Evolutionary conservation across 208 protist species (phyloP).

Genomic region (Acanthamoeba lenticulata): DNA sequence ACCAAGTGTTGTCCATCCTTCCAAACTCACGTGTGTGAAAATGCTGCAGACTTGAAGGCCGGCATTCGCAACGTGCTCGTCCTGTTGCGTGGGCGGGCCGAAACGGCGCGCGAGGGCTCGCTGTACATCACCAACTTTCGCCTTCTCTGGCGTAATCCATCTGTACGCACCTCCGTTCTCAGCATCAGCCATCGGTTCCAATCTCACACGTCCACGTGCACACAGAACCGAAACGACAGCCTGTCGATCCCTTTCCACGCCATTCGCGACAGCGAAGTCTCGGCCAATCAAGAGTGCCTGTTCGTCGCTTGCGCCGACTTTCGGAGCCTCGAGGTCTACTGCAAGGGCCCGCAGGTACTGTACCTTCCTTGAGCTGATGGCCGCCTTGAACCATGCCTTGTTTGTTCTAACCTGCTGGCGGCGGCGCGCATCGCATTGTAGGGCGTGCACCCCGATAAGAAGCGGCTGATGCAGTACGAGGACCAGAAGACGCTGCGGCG

Average conservation of each 20-base stretch:
- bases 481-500: slow-evolving; percentile 32
- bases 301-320: slow-evolving; percentile 30
- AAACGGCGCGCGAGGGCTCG: slow-evolving; percentile 41
- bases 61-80: slow-evolving; percentile 38
- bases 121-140: slow-evolving; percentile 63
- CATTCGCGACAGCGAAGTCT: not conserved
- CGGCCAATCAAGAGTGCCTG: slow-evolving; percentile 11
- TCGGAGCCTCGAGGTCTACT: slow-evolving; percentile 46
- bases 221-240: not conserved
- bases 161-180: not conserved
- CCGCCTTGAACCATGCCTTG: not conserved
- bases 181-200: not conserved
- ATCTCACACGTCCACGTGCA: not conserved
- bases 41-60: not conserved
- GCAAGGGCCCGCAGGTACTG: slow-evolving; percentile 1
- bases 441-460: not conserved
- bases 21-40: not conserved
- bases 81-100: not conserved
- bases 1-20: no score
- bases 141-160: slow-evolving; percentile 46
- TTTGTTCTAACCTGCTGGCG: not conserved
- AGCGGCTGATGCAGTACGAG: not conserved
- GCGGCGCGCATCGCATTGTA: not conserved
- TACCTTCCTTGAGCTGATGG: not conserved
- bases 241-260: not conserved